Evolutionary conservation across 768 basidiomycete genomes (phyloP).

Genomic region (Lanmaoa pseudosensibilis): DNA sequence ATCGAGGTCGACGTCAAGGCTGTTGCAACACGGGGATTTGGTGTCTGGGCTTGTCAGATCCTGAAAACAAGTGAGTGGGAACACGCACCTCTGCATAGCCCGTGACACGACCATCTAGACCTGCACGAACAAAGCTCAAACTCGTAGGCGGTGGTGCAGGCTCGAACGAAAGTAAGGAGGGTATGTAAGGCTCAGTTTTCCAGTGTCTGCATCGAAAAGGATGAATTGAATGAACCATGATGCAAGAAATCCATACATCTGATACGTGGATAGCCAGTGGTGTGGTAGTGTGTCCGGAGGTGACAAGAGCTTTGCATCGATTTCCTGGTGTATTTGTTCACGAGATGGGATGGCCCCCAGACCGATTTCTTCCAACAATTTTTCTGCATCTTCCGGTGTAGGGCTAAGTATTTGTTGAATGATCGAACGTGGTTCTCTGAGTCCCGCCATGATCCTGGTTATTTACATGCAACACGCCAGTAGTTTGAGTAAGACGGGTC

Average conservation of each 20-base stretch:
- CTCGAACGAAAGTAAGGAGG: conserved; percentile 60
- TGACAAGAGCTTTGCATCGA: conserved; percentile 73
- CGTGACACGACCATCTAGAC: conserved; percentile 75
- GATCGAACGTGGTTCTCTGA: conserved; percentile 25
- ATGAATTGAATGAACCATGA: conserved; percentile 13
- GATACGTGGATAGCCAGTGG: conserved; percentile 78
- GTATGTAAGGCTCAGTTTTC: conserved; percentile 59
- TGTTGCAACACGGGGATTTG: conserved; percentile 54
- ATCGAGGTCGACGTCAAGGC: conserved; percentile 85
- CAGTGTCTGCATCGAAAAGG: conserved; percentile 55
- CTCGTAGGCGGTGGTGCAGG: conserved; percentile 77
- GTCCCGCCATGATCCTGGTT: conserved; percentile 14
- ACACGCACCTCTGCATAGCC: conserved; percentile 77
- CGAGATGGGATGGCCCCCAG: conserved; percentile 57
- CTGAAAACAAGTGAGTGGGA: background rate
- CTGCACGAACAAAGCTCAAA: conserved; percentile 71
- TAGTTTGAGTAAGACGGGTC: background rate
- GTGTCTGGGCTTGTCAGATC: conserved; percentile 41
- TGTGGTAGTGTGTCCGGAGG: conserved; percentile 65
- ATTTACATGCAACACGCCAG: conserved; percentile 8
- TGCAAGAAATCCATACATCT: conserved; percentile 59
- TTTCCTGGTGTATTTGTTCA: conserved; percentile 60
- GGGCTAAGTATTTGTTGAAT: conserved; percentile 52
- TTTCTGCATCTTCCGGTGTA: conserved; percentile 37
- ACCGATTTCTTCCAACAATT: conserved; percentile 54